A percentile compares a stretch with the other conserved stretches of the same genome.
phyloP scores from a whole-genome alignment of 495 filamentous ascomycete species.

The Xylaria castorea region DNA sequence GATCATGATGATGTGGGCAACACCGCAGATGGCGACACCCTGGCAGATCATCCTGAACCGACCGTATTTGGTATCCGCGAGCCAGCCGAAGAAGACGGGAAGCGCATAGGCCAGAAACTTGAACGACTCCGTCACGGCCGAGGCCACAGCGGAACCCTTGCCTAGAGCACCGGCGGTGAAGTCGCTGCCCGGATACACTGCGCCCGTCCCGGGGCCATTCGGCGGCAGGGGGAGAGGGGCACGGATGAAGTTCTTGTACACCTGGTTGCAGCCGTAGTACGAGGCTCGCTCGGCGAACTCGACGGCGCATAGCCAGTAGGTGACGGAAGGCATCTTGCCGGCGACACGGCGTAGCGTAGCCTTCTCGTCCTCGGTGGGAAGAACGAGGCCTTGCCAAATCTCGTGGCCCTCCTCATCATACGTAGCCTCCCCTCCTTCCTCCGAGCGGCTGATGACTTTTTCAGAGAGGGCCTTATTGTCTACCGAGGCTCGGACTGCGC shows the following conservation, averaged over 20 bases:
- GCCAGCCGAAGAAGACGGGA: conserved; percentile 66
- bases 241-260: conserved; percentile 68
- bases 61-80: conserved; percentile 63
- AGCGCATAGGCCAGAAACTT: conserved; percentile 63
- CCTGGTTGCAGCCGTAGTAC: conserved; percentile 61
- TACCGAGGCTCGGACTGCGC: conserved; percentile 39
- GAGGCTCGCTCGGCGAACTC: conserved; percentile 67
- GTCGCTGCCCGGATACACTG: conserved; percentile 56
- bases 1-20: conserved; percentile 69
- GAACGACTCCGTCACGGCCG: conserved; percentile 62
- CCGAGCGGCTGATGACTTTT: conserved; percentile 12
- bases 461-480: conserved; percentile 33
- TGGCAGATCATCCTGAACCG: conserved; percentile 66
- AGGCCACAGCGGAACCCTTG: conserved; percentile 63
- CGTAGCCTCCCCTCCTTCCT: conserved; percentile 6
- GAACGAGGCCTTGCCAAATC: conserved; percentile 48
- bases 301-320: conserved; percentile 61
- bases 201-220: conserved; percentile 65
- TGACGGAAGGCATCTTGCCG: conserved; percentile 52
- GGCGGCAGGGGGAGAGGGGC: conserved; percentile 57
- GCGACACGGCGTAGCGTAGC: conserved; percentile 59
- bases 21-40: conserved; percentile 63
- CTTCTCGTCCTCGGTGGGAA: conserved; percentile 61
- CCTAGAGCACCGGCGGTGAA: conserved; percentile 65
- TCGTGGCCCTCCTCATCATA: conserved; percentile 37